Evolutionary conservation across 345 rosid species (phyloP), one percentile per base, ranked within the genome.

Genomic region (Angophora floribunda): DNA sequence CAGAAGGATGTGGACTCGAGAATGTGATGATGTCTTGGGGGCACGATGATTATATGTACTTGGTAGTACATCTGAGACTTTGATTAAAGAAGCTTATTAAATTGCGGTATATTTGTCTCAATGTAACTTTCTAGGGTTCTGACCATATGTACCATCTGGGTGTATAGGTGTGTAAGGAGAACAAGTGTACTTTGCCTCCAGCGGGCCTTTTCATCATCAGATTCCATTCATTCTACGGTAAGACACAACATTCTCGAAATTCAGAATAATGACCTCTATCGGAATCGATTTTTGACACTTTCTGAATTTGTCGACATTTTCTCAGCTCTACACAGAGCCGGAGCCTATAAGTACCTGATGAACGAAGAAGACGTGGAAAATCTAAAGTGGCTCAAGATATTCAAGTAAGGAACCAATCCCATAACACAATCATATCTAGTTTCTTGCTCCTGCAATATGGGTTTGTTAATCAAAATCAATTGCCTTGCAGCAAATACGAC

Each of bases 21-120:
- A 95, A 93, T 86, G 94, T 94, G 24, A 52, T 91, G 92, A 93
- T 95, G 95, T 94, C 97, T 11, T 94, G 93, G 92, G 96, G 96
- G 36, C 97, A 95, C 55, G 96, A 94, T 51, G 96, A 95, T 51
- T 95, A 95, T 90, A 94, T 95, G 97, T 94, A 93, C 87, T 87
- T 95, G 96, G 96, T 95, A 92, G 51, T 15, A 36, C 36, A 36
- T 75, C 82, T 36, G 82, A 41, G 82, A 75, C 82, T 19, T 75
- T 36, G 14, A 26, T 36, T 19, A 9, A 75, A 36, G 26, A 75
- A 75, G 82, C 82, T 75, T 75, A 19, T 41, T 47, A 26, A 36
- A 70, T 36, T 30, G 6, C 52, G 2, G 9, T 52, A 30, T 41
- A n/a, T 87, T 79, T 30, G 52, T 55, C 63, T 26, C 19, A 45